A percentile compares a stretch with the other conserved stretches of the same genome.
Evolutionary conservation across 2,329 filamentous ascomycete species (phyloP).

Genomic region (Ophiostoma sp.): DNA sequence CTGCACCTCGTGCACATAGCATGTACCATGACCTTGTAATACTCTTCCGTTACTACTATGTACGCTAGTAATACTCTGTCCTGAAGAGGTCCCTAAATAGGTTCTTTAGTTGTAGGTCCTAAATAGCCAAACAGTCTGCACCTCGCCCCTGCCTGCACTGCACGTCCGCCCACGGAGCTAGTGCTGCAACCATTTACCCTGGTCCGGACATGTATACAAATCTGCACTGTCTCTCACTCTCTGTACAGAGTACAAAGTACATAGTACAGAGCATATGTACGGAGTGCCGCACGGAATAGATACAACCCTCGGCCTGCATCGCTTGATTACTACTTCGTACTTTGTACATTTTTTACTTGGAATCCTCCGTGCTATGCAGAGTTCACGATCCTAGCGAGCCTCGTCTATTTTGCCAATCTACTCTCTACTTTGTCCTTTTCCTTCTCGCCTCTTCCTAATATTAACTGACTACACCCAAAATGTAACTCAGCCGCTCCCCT

Average conservation of each 20-base stretch:
- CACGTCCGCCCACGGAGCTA: not conserved
- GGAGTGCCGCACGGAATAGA: no score
- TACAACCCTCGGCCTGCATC: not conserved
- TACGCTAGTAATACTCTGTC: no score
- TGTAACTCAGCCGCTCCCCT: not conserved
- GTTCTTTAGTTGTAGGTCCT: no score
- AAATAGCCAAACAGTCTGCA: not conserved
- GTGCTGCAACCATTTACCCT: not conserved
- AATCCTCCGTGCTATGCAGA: not conserved
- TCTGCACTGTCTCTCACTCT: not conserved
- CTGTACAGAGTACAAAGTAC: no score
- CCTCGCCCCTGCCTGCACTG: not conserved
- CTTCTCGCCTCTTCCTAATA: not conserved
- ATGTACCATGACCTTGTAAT: no score
- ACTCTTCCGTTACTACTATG: no score
- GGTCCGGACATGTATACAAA: not conserved
- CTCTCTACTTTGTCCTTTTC: not conserved
- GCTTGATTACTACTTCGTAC: no score
- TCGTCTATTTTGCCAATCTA: not conserved
- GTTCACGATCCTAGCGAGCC: slow-evolving; percentile 5
- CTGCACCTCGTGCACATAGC: not conserved
- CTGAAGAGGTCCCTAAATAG: no score
- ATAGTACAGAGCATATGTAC: no score
- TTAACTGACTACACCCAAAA: not conserved
- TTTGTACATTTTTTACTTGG: not conserved